Conservation (phyloP, 306 rosid genomes). For the Ammopiptanthus mongolicus region DNA sequence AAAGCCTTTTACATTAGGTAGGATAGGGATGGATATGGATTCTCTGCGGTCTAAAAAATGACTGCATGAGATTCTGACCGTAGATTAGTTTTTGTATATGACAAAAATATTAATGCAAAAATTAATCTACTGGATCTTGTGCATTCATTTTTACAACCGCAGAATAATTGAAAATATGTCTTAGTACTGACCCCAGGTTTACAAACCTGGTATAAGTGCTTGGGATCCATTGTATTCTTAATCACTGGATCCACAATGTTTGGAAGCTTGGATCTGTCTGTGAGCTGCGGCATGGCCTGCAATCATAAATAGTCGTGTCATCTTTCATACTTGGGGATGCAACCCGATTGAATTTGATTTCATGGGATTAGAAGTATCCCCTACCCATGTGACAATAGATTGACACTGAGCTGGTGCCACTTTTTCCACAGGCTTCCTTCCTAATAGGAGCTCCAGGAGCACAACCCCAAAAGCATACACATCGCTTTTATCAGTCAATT, state of each 20-base stretch:
- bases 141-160: no score
- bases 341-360: background rate
- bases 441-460: slow-evolving; percentile 78
- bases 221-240: slow-evolving; percentile 73
- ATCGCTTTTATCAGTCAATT: slow-evolving; percentile 91
- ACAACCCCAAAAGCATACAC: slow-evolving; percentile 92
- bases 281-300: slow-evolving; percentile 98
- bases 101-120: no score
- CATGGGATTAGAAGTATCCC: slow-evolving; percentile 9
- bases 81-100: no score
- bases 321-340: background rate
- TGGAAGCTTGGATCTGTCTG: slow-evolving; percentile 84
- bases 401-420: slow-evolving; percentile 79
- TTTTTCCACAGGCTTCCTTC: slow-evolving; percentile 86
- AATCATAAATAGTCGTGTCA: slow-evolving; percentile 17
- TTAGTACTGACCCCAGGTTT: background rate
- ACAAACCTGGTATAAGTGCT: slow-evolving; percentile 85
- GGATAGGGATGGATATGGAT: no score
- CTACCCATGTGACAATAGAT: slow-evolving; percentile 97
- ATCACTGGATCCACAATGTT: slow-evolving; percentile 75
- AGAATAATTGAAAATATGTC: no score
- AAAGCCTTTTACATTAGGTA: background rate
- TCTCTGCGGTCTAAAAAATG: no score
- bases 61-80: no score
- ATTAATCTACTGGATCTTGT: no score